Base-by-base conservation (phyloP, 1,284 basidiomycete genomes). In the Bondarzewia mesenterica region DNA sequence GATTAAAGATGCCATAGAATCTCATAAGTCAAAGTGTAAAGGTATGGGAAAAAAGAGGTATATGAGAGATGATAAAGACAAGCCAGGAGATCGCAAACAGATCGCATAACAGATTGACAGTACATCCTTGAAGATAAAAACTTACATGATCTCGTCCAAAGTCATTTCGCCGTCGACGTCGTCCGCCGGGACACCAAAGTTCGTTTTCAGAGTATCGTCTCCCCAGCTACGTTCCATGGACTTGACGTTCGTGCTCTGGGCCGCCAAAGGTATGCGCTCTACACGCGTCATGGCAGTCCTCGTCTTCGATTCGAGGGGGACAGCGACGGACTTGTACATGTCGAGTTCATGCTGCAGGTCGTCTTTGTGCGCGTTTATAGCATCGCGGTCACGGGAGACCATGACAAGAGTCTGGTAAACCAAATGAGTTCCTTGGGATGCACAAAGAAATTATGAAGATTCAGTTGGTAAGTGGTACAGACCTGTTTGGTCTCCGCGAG, bases 401-500 rank as follows among this genome's bases (percentile, higher is more conserved):
- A 70, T 58, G 2, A 78, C 68, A 38, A 87, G 64, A 72, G 76
- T 74, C 85, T 88, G 56, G 46, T 50, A 38, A 42, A 22, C 15
- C 46, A n/a, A 5, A 41, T 40, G 38, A 40, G 12, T 8, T 41
- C 40, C 16, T 14, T 41, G 5, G 14, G 16, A 20, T 18, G 5
- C 5, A 22, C 5, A n/a, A 43, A 35, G 45, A 7, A 35, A n/a
- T n/a, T 5, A 44, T 37, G 35, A 44, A 42, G 20, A 55, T 51
- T 44, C 23, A n/a, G n/a, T n/a, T 26, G 8, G 27, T 5, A 12
- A 6, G 16, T 14, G 20, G 36, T 12, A 58, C 76, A 49, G 51
- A 82, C 85, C 65, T 85, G 82, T 61, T 85, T 87, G 10, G 75
- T 73, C 42, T 85, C 83, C 5, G 82, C 75, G 32, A 88, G 64